Evolutionary conservation across 2,329 filamentous ascomycete species (phyloP), one percentile per base, ranked within the genome.

Genomic region (Nothophaeocryptopus gaeumannii): DNA sequence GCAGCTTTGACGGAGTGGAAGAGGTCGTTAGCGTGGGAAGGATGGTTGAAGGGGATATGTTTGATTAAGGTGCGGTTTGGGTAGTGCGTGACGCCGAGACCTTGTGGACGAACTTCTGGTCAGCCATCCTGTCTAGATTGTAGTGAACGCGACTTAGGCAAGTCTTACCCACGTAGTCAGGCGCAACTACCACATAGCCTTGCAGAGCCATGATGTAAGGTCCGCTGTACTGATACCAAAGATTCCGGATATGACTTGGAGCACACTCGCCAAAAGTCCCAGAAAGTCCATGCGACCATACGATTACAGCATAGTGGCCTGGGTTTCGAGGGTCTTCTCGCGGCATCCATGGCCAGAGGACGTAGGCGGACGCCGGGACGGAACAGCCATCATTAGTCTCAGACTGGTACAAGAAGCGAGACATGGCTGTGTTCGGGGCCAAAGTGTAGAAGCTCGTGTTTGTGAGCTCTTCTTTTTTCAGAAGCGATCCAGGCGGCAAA

Each of bases 371-470:
- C 8, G 74, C 71, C 1, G 77, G 77, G 2, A 79, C 60, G 0
- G 67, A 50, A 1, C 70, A 72, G 2, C 74, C 73, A 48, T 78
- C 76, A 15, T 72, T 53, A n/a, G 68, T 71, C 14, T 65, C 68
- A 0, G 75, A 74, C 14, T 72, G 72, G 63, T 76, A 80, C 2
- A 78, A 54, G 53, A 80, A 70, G 11, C 77, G 72, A 1, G 75
- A 79, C 37, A 80, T 59, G 2, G 74, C 66, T 1, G 70, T 60
- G n/a, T 60, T 63, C 0, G 73, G 66, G 0, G 76, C 68, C 2
- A 77, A 48, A 1, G 70, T 70, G 59, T 72, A 78, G 3, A 58
- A 47, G 0, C 62, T 57, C 0, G 66, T 63, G 51, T 74, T 66
- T 5, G 73, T 75, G 53, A 62, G 51, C 5, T 63, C 43, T 53